phyloP scores from a whole-genome alignment of 352 stramenopile genomes.

The Globisporangium spiculum region DNA sequence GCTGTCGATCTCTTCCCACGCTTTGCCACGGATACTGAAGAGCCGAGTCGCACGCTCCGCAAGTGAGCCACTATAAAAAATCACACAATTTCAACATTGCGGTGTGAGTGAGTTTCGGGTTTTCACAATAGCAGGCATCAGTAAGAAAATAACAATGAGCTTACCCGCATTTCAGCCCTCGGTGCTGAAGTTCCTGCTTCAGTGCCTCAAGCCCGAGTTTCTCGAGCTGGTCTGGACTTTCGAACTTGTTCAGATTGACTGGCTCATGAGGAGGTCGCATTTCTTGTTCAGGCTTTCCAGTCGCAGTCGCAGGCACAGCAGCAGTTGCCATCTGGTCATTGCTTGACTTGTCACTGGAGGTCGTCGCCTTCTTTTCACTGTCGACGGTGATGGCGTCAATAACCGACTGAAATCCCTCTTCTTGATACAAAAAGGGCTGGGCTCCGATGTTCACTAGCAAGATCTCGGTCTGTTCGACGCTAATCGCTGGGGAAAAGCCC shows the following conservation, averaged over 20 bases:
- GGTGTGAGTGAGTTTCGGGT: background rate
- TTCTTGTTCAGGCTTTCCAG: conserved; percentile 1
- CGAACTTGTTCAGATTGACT: conserved; percentile 57
- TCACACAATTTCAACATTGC: conserved; percentile 9
- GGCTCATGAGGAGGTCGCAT: conserved; percentile 15
- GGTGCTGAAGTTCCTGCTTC: conserved; percentile 89
- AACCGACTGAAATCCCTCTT: conserved; percentile 41
- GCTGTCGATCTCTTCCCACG: conserved; percentile 86
- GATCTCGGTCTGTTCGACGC: conserved; percentile 78
- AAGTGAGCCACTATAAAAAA: conserved; percentile 77
- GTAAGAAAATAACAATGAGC: conserved; percentile 11
- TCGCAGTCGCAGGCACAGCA: background rate
- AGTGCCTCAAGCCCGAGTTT: conserved; percentile 88
- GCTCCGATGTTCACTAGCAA: conserved; percentile 85
- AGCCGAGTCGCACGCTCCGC: conserved; percentile 89
- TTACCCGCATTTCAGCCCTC: conserved; percentile 96
- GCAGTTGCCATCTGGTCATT: background rate
- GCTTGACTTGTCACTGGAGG: background rate
- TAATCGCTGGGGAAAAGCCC: conserved; percentile 80
- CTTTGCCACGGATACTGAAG: conserved; percentile 91
- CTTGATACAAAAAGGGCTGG: conserved; percentile 59
- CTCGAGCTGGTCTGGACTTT: conserved; percentile 67
- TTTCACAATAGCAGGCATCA: background rate
- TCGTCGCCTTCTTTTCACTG: background rate
- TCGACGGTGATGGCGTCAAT: conserved; percentile 34